Base-by-base conservation (phyloP, 768 basidiomycete genomes). In the Chalciporus pseudorubinellus region DNA sequence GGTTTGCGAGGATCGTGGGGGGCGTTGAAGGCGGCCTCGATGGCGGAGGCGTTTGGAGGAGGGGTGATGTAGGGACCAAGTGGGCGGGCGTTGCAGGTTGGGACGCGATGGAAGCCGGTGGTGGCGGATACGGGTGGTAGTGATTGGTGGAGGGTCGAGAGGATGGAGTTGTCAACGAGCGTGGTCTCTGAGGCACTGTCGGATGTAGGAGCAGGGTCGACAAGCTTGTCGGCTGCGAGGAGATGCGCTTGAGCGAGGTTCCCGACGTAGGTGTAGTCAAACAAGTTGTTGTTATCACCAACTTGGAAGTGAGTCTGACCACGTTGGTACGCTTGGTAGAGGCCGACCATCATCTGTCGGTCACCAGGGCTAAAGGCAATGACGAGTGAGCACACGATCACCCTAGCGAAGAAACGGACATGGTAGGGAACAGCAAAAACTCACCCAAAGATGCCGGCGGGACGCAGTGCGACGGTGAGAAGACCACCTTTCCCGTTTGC, bases 261-360 rank as follows among this genome's bases (percentile, higher is more conserved):
- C 48, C 85, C 92, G 60, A 98, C 92, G 64, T 98, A 98, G 6
- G 95, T 97, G 83, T 89, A 94, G 70, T 98, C 97, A 62, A 91
- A 93, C 4, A 98, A 71, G 67, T 98, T 98, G 56, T 80, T 84
- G 71, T 98, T 97, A 72, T 88, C 77, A 33, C 97, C 97, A 57
- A 99, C 84, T 70, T 98, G 95, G 77, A 92, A 89, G 58, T 90
- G 85, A 0, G 92, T 93, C 68, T 97, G 89, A 16, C 84, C 82
- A 39, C 83, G 79, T 61, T 87, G 77, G 68, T 91, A 87, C 4
- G 87, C 93, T 51, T 85, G 73, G 66, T 83, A 84, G 31, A 95
- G 73, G n/a, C 89, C 91, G 1, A 78, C 70, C 71, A 95, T 83
- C 57, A 82, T 77, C 68, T 97, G 94, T 10, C 91, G 82, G 62